A percentile compares a stretch with the other conserved stretches of the same genome.
Evolutionary conservation across 2,329 filamentous ascomycete species (phyloP).

Genomic region (Aspergillus fructus): DNA sequence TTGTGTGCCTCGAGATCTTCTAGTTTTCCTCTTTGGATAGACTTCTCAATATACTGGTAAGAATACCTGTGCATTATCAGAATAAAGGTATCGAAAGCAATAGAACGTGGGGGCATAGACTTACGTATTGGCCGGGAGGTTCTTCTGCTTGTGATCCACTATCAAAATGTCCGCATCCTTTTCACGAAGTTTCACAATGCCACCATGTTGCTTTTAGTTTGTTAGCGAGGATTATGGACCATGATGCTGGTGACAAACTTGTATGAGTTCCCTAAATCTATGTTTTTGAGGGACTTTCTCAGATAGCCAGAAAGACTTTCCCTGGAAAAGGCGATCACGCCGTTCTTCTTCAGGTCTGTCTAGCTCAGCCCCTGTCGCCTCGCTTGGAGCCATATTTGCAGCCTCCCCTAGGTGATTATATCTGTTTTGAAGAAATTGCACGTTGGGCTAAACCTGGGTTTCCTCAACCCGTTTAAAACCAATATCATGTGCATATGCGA

Average conservation of each 20-base stretch:
- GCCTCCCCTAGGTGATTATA: background rate
- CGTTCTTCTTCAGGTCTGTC: background rate
- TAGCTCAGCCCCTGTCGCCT: background rate
- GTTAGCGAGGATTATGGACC: background rate
- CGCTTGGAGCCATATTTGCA: background rate
- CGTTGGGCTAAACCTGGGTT: background rate
- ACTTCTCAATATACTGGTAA: conserved; percentile 59
- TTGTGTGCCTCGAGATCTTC: conserved; percentile 49
- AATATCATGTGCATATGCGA: conserved; percentile 3
- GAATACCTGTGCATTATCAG: conserved; percentile 42
- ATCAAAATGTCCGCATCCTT: conserved; percentile 58
- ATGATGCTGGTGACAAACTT: conserved; percentile 24
- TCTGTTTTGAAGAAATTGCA: background rate
- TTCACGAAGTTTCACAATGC: conserved; percentile 53
- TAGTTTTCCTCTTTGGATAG: conserved; percentile 49
- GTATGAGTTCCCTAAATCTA: conserved; percentile 50
- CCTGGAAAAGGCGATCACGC: conserved; percentile 50
- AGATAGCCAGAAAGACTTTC: conserved; percentile 59
- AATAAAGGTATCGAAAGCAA: background rate
- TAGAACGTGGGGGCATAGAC: conserved; percentile 16
- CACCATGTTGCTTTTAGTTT: conserved; percentile 51
- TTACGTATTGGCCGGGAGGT: conserved; percentile 51
- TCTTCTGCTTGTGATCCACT: conserved; percentile 56
- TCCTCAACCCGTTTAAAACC: background rate
- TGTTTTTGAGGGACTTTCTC: conserved; percentile 53